A percentile compares a stretch with the other conserved stretches of the same genome.
Evolutionary conservation across 2,329 filamentous ascomycete species (phyloP).

Genomic region (Calonectria pteridis): DNA sequence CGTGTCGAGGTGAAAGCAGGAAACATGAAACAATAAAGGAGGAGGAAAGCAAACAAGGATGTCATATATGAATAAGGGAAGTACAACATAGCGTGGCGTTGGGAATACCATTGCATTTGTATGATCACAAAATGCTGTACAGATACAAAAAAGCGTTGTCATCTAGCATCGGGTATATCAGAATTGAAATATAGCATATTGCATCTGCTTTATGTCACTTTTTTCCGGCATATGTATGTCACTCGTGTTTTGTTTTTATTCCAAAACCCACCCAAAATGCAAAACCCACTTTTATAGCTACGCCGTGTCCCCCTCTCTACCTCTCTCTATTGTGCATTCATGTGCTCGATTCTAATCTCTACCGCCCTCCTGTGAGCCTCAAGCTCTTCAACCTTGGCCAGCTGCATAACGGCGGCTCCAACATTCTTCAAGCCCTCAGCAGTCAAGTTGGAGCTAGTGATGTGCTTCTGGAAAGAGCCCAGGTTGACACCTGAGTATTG

Average conservation of each 20-base stretch:
- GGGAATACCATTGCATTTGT: constrained; percentile 40
- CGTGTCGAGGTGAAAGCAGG: constrained; percentile 9
- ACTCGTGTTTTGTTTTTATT: constrained; percentile 10
- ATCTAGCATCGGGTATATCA: constrained; percentile 21
- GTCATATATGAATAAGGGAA: constrained; percentile 31
- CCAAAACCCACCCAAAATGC: constrained; percentile 22
- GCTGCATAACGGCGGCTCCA: constrained; percentile 90
- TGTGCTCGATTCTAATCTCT: constrained; percentile 78
- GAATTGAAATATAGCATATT: neutral
- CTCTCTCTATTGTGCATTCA: constrained; percentile 51
- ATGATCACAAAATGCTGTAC: constrained; percentile 36
- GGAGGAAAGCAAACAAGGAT: neutral
- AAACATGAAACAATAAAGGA: neutral
- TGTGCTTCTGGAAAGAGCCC: constrained; percentile 96
- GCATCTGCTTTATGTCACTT: neutral
- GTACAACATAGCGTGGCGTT: constrained; percentile 52
- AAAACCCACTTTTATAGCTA: constrained; percentile 24
- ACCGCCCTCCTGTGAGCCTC: constrained; percentile 94
- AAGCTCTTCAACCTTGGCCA: constrained; percentile 93
- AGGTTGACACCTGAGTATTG: constrained; percentile 99
- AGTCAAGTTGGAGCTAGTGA: constrained; percentile 93
- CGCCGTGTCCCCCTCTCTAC: constrained; percentile 21
- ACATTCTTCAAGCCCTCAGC: constrained; percentile 88
- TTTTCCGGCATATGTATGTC: neutral
- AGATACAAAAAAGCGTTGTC: constrained; percentile 33